Base-by-base conservation (phyloP, 345 rosid genomes). In the Linum trigynum region DNA sequence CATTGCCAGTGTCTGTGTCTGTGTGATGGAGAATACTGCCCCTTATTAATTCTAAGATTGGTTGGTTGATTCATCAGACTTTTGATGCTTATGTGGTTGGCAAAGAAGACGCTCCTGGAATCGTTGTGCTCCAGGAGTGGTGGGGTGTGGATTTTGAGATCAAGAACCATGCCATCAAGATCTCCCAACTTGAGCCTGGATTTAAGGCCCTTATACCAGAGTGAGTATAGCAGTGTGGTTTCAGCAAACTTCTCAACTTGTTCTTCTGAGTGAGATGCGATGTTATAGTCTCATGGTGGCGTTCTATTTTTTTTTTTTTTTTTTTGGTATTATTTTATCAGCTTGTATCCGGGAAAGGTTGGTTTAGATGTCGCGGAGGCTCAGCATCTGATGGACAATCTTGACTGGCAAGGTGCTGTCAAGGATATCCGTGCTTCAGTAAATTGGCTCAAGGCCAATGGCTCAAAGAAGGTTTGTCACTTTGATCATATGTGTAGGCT, bases 61-160 rank as follows among this genome's bases (percentile, higher is more conserved):
- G 45, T 41, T 56, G 16, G 62, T 55, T 61, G 36, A 12, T 57
- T 66, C 65, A 64, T 65, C 69, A 92, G 98, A 76, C 86, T 23
- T 90, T 90, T 79, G 97, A 92, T 71, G 98, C 96, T 0, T 92
- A 86, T 64, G 88, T 92, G 59, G 87, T 92, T 40, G 97, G 98
- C 43, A 88, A 88, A 83, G 96, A 88, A 23, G 86, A 83, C 56
- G 96, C 92, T 10, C 96, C 96, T 0, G 98, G 98, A 42, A 83
- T 90, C 51, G 92, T 92, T 16, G 96, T 92, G 76, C 74, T 92
- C 62, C 97, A 92, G 62, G 98, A 92, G 73, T 92, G 98, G 98
- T 92, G 98, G 97, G 98, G 97, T 62, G 94, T 90, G 75, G 98
- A 92, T 71, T 92, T 74, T 59, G 97, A 92, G 84, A 79, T 90